Evolutionary conservation across 768 basidiomycete species (phyloP), one percentile per base, ranked within the genome.

Genomic region (Trametes villosa): DNA sequence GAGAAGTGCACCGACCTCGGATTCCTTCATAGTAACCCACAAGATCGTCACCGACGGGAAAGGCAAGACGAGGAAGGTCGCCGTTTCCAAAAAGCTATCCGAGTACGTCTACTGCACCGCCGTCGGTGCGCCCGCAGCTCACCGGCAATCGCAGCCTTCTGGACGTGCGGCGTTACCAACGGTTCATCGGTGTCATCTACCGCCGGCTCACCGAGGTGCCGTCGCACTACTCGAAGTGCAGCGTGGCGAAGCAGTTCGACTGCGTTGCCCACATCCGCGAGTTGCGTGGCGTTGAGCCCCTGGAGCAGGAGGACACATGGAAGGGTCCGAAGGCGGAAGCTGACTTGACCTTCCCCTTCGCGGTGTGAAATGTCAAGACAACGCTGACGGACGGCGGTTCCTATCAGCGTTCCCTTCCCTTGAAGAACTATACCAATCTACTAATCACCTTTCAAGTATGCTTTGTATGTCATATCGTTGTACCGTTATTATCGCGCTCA

Each of bases 161-260:
- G 46, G 64, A 69, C 44, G 48, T 47, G 7, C 63, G 65, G 11
- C 67, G 70, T 13, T 65, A 59, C 57, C 66, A 71, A 60, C 66
- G 70, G 12, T 71, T 71, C 65, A 71, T 72, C 44, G 72, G 71
- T 20, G 68, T 73, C 31, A 67, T 73, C 20, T 72, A 73, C 55
- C 53, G 69, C 13, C 65, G 60, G 4, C 49, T 53, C 18, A 70
- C 72, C 7, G 71, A 73, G 46, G 41, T 66, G 1, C 64, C 63
- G 59, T 72, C 71, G 46, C 72, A 72, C 56, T 73, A 73, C 53
- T 65, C 65, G 5, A 61, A 53, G 38, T 70, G 69, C 64, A 65
- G 62, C 36, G 62, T 65, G 1, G 70, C 68, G 11, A 54, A 66
- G 20, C 72, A 72, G 60, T 71, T 67, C 49, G 72, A 72, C 53